Evolutionary conservation across 371 early-diverging fungal genomes (phyloP), one percentile per base, ranked within the genome.

Genomic region (Actinomortierella ambigua): DNA sequence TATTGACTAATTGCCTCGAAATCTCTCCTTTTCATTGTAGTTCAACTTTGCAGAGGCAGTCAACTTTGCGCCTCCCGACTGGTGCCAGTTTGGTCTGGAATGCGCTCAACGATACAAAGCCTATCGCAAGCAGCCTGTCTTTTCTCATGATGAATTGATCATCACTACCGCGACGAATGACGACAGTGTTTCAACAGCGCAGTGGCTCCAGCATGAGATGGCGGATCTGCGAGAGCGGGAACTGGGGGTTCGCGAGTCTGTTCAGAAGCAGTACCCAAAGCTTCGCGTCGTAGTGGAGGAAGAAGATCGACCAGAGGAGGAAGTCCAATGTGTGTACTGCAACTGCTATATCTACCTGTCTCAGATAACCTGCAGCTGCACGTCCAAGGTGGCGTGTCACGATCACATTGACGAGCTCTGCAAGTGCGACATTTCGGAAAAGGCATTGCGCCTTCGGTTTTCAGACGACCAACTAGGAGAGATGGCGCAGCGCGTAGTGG

Each of bases 41-140:
- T 92, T 96, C 68, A 98, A 98, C 79, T 92, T 94, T 69, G 92
- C 92, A 48, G 98, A 98, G 76, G 97, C 98, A 0, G 98, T 97
- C 51, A 98, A 98, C 77, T 97, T 97, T 83, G 95, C 95, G 7
- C 87, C 93, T 4, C 80, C 88, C 5, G 93, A 96, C 68, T 98
- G 98, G 98, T 77, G 95, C 20, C 85, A 90, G 2, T 90, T 78
- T 75, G 97, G 95, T n/a, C 60, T 85, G 1, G 85, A 84, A 34
- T 94, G 95, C 68, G 90, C 87, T 3, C 75, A 86, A 47, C 87
- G 91, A 18, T 98, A 98, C 78, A 85, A 88, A 53, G 81, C 82
- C 50, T 90, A 88, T 60, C 81, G 81, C 46, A 89, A 90, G 50
- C 87, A 85, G 40, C 98, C 98, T 0, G 95, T 95, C 7, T 98